Percentiles rank a stretch among this genome's conserved stretches.
Evolutionary conservation across 768 basidiomycete genomes (phyloP).

Genomic region (Leccinum ochraceum): DNA sequence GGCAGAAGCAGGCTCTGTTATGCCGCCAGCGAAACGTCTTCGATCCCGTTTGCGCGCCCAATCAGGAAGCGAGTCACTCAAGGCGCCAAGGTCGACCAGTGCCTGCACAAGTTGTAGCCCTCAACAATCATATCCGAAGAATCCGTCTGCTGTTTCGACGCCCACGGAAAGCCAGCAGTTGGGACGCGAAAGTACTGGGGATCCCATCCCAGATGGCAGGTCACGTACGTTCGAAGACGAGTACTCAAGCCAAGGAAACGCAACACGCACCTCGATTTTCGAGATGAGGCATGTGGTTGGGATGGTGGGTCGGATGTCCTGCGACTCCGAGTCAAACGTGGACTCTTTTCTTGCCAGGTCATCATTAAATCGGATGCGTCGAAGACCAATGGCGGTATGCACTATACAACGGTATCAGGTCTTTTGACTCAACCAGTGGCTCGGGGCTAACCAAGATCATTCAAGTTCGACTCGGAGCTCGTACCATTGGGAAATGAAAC

Average conservation of each 20-base stretch:
- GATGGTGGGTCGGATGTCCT: constrained; percentile 19
- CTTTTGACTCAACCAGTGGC: not conserved
- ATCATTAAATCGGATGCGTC: not conserved
- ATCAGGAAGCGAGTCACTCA: constrained; percentile 57
- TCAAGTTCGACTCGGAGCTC: too few species aligned
- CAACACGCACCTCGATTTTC: constrained; percentile 23
- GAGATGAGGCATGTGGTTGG: constrained; percentile 24
- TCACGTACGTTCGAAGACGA: not conserved
- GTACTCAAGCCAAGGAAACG: not conserved
- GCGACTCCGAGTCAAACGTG: not conserved
- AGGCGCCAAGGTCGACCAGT: constrained; percentile 57
- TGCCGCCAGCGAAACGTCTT: constrained; percentile 71
- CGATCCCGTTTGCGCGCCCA: constrained; percentile 63
- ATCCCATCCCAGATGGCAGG: too few species aligned
- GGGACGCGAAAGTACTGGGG: constrained; percentile 59
- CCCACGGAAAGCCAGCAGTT: constrained; percentile 72
- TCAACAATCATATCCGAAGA: constrained; percentile 73
- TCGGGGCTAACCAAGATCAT: not conserved
- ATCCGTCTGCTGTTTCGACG: constrained; percentile 60
- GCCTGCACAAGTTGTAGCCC: constrained; percentile 62
- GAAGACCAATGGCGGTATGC: not conserved
- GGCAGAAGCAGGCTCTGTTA: constrained; percentile 71
- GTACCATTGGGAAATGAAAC: too few species aligned
- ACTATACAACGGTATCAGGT: not conserved
- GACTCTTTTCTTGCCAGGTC: not conserved